Base-by-base conservation (phyloP, 2,329 filamentous ascomycete species). In the Fusarium sterilihyphosum region DNA sequence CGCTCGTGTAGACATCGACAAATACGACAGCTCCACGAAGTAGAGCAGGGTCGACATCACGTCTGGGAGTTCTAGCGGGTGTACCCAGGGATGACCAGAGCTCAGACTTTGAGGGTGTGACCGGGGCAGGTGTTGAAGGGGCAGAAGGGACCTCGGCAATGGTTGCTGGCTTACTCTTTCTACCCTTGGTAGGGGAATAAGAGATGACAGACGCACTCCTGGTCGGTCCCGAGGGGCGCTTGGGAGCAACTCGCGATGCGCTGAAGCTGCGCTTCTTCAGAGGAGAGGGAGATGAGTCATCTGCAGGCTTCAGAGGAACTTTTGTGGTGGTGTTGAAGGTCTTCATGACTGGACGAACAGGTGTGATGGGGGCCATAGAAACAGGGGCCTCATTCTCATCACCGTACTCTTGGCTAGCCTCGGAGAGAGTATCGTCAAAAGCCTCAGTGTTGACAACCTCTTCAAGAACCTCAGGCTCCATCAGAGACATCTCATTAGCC, bases 1-100 rank as follows among this genome's bases (percentile, higher is more conserved):
- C 93, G 14, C 90, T 93, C 2, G 93, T 95, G 79, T 94, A 90
- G 6, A 97, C 94, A 81, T 98, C 94, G 5, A 96, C 93, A 79
- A 92, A 94, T 9, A 96, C 93, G 7, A 94, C 89, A 22, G 91
- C 93, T 4, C 94, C 94, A 26, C 88, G 87, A 7, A 96, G 86
- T 8, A 93, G 81, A 1, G 81, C 79, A 8, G 86, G 82, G 73
- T 90, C 84, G 16, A 91, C 73, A 61, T 91, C 87, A 4, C 84
- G 84, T 11, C 88, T 86, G 26, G 89, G 87, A 29, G 89, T 90
- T 41, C 88, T 87, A 7, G 86, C 86, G 6, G 89, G 89, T 0
- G 89, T 91, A 20, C 85, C 88, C 38, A 86, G 80, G 0, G 83
- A 86, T 8, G 88, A 88, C 88, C 88, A 91, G 20, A 83, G 75